Conservation (phyloP, 192 early-diverging fungal genomes). For the Haplosporangium gracile region DNA sequence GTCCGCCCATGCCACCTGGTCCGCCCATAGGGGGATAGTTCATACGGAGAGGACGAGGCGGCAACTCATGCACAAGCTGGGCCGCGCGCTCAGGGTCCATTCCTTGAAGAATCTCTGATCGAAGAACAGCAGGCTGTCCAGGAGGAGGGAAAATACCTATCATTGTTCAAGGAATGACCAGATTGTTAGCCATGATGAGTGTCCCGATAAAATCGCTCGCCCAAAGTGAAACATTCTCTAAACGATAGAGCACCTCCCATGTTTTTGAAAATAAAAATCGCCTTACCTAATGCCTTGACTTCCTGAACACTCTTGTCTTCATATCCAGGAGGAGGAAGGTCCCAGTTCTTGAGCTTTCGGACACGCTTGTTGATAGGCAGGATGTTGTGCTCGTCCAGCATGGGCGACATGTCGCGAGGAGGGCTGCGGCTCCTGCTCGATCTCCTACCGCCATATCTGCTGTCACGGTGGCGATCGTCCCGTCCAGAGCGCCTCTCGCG, state of each 20-base stretch:
- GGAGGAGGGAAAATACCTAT: slow-evolving; percentile 84
- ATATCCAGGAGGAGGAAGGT: slow-evolving; percentile 89
- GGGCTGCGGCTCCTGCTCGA: slow-evolving; percentile 63
- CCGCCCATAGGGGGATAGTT: slow-evolving; percentile 47
- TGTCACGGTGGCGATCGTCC: slow-evolving; percentile 59
- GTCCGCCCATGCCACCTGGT: slow-evolving; percentile 58
- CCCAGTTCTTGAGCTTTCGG: slow-evolving; percentile 92
- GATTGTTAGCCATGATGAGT: slow-evolving; percentile 40
- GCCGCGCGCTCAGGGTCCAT: slow-evolving; percentile 68
- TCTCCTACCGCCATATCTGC: slow-evolving; percentile 58
- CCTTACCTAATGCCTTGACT: slow-evolving; percentile 87
- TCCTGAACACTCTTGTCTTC: slow-evolving; percentile 88
- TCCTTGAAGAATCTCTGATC: slow-evolving; percentile 59
- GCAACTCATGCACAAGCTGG: slow-evolving; percentile 61
- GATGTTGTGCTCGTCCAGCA: slow-evolving; percentile 59
- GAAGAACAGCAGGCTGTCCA: slow-evolving; percentile 67
- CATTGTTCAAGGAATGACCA: slow-evolving; percentile 12
- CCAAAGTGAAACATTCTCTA: too few species aligned
- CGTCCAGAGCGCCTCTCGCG: slow-evolving; percentile 53
- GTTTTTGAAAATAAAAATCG: neutral
- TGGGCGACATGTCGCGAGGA: slow-evolving; percentile 45
- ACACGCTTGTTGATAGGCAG: slow-evolving; percentile 84
- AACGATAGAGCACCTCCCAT: neutral
- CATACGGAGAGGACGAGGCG: slow-evolving; percentile 53
- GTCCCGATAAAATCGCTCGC: neutral